Conservation (phyloP, 805 yeast genomes). For the Schwanniomyces pseudopolymorphus region DNA sequence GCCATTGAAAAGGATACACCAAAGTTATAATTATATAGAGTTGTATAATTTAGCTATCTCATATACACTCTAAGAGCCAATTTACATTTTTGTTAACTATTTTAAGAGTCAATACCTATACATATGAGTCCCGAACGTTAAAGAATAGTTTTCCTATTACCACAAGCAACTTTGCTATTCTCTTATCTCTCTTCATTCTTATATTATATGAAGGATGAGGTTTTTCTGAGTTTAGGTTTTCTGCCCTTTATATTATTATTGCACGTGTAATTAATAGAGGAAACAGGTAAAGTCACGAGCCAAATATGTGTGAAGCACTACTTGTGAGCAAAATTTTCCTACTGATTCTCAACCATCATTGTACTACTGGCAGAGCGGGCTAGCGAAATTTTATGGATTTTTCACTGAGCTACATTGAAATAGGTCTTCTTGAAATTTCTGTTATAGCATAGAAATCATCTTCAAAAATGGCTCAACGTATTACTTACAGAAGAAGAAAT, state of each 20-base stretch:
- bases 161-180: too few species aligned
- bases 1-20: slow-evolving; percentile 62
- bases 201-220: neutral
- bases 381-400: neutral
- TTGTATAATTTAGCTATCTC: neutral
- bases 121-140: too few species aligned
- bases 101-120: too few species aligned
- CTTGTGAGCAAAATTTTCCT: neutral
- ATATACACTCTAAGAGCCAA: too few species aligned
- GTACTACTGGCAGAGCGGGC: neutral
- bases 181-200: neutral
- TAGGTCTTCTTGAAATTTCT: neutral
- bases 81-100: too few species aligned
- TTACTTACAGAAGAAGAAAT: slow-evolving; percentile 98
- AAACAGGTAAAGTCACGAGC: neutral
- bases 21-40: slow-evolving; percentile 27
- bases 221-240: neutral
- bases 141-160: too few species aligned
- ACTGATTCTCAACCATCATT: neutral
- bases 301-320: neutral
- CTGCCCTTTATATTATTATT: neutral
- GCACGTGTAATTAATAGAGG: neutral
- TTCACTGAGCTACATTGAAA: neutral
- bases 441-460: slow-evolving; percentile 6
- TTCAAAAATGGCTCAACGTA: slow-evolving; percentile 93